phyloP scores from a whole-genome alignment of 129 eudicot species.

The Centaurea solstitialis region DNA sequence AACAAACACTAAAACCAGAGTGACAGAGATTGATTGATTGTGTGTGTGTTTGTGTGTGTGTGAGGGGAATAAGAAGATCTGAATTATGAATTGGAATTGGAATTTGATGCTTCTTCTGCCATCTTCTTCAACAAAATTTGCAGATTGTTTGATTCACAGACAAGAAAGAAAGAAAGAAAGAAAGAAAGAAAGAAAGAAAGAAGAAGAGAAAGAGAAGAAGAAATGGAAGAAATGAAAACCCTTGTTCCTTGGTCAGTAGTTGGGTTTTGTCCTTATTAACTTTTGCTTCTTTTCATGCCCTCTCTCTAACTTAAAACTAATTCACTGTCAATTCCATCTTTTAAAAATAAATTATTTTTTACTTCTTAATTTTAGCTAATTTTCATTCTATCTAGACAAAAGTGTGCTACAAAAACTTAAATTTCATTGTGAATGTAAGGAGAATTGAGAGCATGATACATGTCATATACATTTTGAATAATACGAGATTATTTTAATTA shows the following conservation, averaged over 20 bases:
- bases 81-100: background rate
- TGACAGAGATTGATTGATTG: conserved; percentile 25
- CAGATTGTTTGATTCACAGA: background rate
- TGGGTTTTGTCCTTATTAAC: conserved; percentile 44
- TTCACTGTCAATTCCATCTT: conserved; percentile 32
- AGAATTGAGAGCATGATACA: too few species aligned
- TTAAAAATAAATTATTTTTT: too few species aligned
- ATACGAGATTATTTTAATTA: too few species aligned
- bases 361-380: too few species aligned
- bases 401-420: too few species aligned
- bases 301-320: conserved; percentile 18
- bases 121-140: background rate
- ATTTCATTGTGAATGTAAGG: too few species aligned
- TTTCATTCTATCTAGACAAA: too few species aligned
- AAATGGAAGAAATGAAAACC: background rate
- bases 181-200: too few species aligned
- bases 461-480: too few species aligned
- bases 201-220: too few species aligned
- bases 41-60: too few species aligned
- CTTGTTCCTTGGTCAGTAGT: conserved; percentile 20
- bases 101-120: background rate
- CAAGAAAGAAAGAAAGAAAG: background rate
- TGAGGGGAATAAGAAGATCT: conserved; percentile 25
- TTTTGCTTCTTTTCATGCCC: conserved; percentile 31
- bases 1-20: background rate